phyloP scores from a whole-genome alignment of 139 green algal species.

The Chlamydomonas schloesseri region DNA sequence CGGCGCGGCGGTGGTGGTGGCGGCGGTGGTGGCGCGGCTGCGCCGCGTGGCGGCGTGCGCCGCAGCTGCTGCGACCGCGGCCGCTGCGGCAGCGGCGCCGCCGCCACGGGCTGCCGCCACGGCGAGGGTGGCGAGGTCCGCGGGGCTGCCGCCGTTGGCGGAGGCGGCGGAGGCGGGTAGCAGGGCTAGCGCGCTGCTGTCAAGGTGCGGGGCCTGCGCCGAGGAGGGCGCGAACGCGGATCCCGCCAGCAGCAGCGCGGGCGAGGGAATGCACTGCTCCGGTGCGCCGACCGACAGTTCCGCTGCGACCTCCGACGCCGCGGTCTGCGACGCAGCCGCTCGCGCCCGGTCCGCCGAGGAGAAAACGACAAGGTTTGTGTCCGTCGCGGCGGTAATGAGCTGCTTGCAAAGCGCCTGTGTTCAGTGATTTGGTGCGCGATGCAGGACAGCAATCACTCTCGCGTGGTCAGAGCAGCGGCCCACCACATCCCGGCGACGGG shows the following conservation, averaged over 20 bases:
- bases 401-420: conserved; percentile 22
- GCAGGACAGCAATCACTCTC: no score
- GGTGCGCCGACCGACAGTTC: conserved; percentile 26
- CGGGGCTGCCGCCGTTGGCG: no score
- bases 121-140: no score
- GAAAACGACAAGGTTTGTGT: background rate
- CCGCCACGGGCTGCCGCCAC: no score
- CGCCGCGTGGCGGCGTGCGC: no score
- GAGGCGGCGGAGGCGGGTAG: no score
- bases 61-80: no score
- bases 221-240: background rate
- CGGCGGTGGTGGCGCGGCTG: background rate
- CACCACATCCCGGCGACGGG: no score
- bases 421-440: background rate
- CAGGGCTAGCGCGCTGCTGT: no score
- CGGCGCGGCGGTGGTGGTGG: background rate
- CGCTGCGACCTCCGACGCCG: background rate
- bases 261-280: background rate
- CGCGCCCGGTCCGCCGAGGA: conserved; percentile 1
- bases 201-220: no score
- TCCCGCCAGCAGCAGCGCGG: background rate
- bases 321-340: background rate
- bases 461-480: no score
- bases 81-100: no score
- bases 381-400: conserved; percentile 17